Conservation (phyloP, 768 basidiomycete genomes). For the Mrakia blollopis region DNA sequence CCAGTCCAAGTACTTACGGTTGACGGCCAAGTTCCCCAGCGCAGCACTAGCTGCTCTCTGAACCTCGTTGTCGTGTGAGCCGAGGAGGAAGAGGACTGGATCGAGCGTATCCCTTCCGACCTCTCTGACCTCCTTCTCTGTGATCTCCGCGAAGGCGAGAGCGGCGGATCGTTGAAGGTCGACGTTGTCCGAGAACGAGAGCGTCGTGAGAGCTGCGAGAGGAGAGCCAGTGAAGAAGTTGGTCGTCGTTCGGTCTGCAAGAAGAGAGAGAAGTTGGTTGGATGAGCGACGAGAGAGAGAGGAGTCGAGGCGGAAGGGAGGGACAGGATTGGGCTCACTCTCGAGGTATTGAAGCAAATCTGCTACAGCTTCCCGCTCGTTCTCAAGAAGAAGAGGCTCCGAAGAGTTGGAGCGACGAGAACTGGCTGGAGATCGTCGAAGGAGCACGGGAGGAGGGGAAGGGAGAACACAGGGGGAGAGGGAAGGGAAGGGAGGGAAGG, state of each 20-base stretch:
- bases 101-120: constrained; percentile 96
- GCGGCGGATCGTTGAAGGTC: constrained; percentile 97
- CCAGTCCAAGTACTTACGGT: constrained; percentile 59
- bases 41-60: constrained; percentile 97
- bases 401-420: constrained; percentile 25
- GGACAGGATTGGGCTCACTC: constrained; percentile 55
- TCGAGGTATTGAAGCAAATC: constrained; percentile 96
- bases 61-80: constrained; percentile 97
- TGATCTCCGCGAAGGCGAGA: constrained; percentile 97
- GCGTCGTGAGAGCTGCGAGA: constrained; percentile 85
- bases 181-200: constrained; percentile 98
- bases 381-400: constrained; percentile 38
- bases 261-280: neutral
- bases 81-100: constrained; percentile 92
- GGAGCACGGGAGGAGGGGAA: neutral
- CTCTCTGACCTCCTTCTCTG: constrained; percentile 96
- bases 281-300: neutral
- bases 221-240: constrained; percentile 97
- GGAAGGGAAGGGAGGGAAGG: neutral
- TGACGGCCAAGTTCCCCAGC: constrained; percentile 93
- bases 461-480: constrained; percentile 5
- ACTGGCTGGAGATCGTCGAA: constrained; percentile 6
- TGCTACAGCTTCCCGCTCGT: constrained; percentile 93
- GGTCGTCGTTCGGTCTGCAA: constrained; percentile 86
- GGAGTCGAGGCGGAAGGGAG: constrained; percentile 3